phyloP scores from a whole-genome alignment of 1,284 basidiomycete genomes.

The Ustilago cynodontis region DNA sequence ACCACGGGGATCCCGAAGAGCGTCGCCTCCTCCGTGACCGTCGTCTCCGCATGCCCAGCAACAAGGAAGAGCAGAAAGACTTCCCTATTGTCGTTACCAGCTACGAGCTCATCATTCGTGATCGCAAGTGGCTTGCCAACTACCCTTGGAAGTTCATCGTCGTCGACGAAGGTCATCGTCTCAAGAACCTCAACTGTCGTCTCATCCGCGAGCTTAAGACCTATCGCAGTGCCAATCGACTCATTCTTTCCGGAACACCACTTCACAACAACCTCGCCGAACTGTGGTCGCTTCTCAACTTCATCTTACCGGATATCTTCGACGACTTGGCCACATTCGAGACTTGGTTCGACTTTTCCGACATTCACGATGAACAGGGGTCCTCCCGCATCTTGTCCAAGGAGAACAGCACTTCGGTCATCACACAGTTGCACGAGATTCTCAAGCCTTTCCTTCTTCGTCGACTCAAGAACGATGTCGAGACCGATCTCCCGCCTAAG shows the following conservation, averaged over 20 bases:
- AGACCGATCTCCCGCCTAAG: slow-evolving; percentile 64
- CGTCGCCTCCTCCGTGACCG: slow-evolving; percentile 78
- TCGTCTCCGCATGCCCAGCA: slow-evolving; percentile 34
- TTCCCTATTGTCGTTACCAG: slow-evolving; percentile 82
- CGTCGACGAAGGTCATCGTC: slow-evolving; percentile 92
- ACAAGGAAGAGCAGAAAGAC: slow-evolving; percentile 39
- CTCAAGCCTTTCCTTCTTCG: slow-evolving; percentile 67
- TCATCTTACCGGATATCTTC: slow-evolving; percentile 78
- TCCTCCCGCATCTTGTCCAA: slow-evolving; percentile 70
- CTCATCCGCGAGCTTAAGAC: slow-evolving; percentile 91
- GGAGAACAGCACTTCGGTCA: slow-evolving; percentile 74
- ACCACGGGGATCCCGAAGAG: slow-evolving; percentile 85
- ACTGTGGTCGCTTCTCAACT: slow-evolving; percentile 94
- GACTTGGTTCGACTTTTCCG: slow-evolving; percentile 75
- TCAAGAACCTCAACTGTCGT: slow-evolving; percentile 92
- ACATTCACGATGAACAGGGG: slow-evolving; percentile 49
- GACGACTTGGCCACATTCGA: slow-evolving; percentile 89
- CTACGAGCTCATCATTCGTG: slow-evolving; percentile 87
- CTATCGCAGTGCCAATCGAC: slow-evolving; percentile 84
- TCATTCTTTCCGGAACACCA: slow-evolving; percentile 94
- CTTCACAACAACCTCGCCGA: slow-evolving; percentile 95
- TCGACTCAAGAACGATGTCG: slow-evolving; percentile 64
- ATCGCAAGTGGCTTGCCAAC: slow-evolving; percentile 56
- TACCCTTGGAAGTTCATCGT: slow-evolving; percentile 81
- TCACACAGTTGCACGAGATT: slow-evolving; percentile 66